Evolutionary conservation across 257 asterid species (phyloP).

Genomic region (Buddleja alternifolia): DNA sequence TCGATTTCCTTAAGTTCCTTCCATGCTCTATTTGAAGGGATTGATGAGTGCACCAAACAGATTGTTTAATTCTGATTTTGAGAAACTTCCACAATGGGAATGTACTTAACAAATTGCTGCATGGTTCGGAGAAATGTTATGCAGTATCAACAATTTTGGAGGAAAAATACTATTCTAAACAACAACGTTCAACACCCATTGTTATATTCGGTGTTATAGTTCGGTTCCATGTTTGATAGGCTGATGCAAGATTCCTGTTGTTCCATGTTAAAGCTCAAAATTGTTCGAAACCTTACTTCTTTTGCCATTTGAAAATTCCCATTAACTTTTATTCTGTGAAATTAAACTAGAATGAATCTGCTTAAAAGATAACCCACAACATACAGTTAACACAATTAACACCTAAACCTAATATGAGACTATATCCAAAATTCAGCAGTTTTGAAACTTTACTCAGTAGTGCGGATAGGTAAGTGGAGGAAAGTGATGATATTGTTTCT

Average conservation of each 20-base stretch:
- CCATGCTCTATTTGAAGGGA: constrained; percentile 9
- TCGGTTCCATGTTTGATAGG: background rate
- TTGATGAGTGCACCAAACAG: background rate
- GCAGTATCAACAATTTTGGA: constrained; percentile 8
- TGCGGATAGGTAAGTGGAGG: constrained; percentile 13
- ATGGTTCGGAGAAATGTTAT: background rate
- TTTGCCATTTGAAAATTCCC: background rate
- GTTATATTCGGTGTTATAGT: background rate
- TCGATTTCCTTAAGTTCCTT: constrained; percentile 13
- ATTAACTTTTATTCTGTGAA: background rate
- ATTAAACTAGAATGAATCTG: background rate
- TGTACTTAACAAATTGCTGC: background rate
- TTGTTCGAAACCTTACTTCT: background rate
- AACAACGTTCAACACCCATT: background rate
- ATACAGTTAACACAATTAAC: background rate
- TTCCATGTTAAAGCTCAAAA: background rate
- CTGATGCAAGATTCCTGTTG: background rate
- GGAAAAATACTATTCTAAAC: constrained; percentile 6
- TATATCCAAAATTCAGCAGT: background rate
- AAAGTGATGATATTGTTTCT: background rate
- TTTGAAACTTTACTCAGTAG: background rate
- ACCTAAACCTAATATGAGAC: background rate
- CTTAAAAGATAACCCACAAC: background rate
- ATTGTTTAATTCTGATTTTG: constrained; percentile 1
- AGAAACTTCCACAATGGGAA: background rate